A percentile compares a stretch with the other conserved stretches of the same genome.
Conservation (phyloP, 495 filamentous ascomycete species). For the Lasiosphaeria ovina region DNA sequence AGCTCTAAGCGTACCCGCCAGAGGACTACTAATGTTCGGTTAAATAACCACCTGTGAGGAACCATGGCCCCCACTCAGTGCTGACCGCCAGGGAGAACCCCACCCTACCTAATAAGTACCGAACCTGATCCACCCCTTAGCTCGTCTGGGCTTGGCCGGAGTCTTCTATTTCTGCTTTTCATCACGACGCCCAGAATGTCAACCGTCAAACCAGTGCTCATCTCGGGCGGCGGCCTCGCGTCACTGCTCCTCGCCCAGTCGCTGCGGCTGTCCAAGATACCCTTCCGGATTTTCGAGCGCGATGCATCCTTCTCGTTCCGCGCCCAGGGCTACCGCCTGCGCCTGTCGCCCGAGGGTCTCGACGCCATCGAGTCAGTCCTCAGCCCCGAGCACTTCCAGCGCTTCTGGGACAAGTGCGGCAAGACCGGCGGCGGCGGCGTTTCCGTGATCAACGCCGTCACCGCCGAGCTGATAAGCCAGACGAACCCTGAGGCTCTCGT, state of each 20-base stretch:
- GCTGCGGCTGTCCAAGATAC: conserved; percentile 43
- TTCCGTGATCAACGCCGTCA: conserved; percentile 43
- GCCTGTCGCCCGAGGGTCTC: conserved; percentile 50
- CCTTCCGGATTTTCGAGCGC: conserved; percentile 53
- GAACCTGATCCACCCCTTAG: too few relatives aligned
- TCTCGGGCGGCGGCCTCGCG: conserved; percentile 51
- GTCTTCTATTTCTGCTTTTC: too few relatives aligned
- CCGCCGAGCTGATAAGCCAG: conserved; percentile 33
- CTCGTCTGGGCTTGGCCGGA: too few relatives aligned
- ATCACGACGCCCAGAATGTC: conserved; percentile 1
- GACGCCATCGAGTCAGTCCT: conserved; percentile 53
- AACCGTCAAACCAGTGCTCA: conserved; percentile 47
- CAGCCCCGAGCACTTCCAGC: conserved; percentile 38
- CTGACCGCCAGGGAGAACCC: too few relatives aligned
- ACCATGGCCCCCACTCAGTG: too few relatives aligned
- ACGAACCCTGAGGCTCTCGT: conserved; percentile 23
- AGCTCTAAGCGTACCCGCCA: too few relatives aligned
- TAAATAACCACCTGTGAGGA: too few relatives aligned
- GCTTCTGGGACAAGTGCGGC: conserved; percentile 54
- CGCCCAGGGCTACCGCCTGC: conserved; percentile 55
- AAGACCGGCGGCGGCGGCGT: conserved; percentile 50
- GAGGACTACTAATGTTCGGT: too few relatives aligned
- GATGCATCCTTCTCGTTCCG: conserved; percentile 50
- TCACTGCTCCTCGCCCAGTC: conserved; percentile 52
- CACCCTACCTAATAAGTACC: too few relatives aligned